Evolutionary conservation across 805 yeast genomes (phyloP).

Genomic region (Candida mattraensis): DNA sequence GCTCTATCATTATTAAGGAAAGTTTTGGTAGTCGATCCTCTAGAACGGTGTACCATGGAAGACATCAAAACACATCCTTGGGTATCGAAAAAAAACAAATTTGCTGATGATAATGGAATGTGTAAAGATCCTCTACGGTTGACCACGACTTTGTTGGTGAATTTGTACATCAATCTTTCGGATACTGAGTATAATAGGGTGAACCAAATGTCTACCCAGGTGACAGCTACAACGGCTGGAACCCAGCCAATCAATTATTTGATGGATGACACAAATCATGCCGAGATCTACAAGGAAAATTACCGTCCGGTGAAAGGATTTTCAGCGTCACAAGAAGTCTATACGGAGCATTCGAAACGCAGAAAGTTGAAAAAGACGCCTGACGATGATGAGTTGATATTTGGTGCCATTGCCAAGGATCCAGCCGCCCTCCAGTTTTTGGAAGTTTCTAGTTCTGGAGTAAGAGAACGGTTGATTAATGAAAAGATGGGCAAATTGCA

Average conservation of each 20-base stretch:
- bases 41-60: constrained; percentile 40
- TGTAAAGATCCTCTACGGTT: constrained; percentile 54
- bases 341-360: constrained; percentile 38
- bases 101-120: constrained; percentile 45
- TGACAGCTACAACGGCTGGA: constrained; percentile 25
- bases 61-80: constrained; percentile 54
- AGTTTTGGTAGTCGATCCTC: constrained; percentile 50
- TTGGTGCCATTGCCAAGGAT: constrained; percentile 44
- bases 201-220: constrained; percentile 27
- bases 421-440: constrained; percentile 52
- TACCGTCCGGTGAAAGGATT: constrained; percentile 24
- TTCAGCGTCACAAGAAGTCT: constrained; percentile 44
- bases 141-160: constrained; percentile 50
- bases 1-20: constrained; percentile 53
- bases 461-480: constrained; percentile 24
- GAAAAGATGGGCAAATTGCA: constrained; percentile 22
- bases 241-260: constrained; percentile 49
- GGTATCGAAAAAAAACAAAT: constrained; percentile 45
- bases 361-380: constrained; percentile 28
- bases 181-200: constrained; percentile 44
- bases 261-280: constrained; percentile 37
- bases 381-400: constrained; percentile 35
- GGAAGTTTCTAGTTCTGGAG: constrained; percentile 18
- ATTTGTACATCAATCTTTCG: constrained; percentile 51
- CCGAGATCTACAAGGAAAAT: constrained; percentile 25